Evolutionary conservation across 306 rosid genomes (phyloP).

Genomic region (Vigna trinervia): DNA sequence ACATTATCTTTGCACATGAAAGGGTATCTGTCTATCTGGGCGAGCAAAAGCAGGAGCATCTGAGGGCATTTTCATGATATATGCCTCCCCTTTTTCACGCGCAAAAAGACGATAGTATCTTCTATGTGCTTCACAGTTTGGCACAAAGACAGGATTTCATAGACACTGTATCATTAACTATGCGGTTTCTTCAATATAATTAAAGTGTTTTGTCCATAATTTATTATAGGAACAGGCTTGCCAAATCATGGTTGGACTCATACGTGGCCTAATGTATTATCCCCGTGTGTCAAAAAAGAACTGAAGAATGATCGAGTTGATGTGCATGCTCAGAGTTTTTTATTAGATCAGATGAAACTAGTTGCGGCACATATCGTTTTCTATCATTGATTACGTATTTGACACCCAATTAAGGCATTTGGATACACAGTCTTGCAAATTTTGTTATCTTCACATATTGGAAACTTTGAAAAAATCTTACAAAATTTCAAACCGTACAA

Average conservation of each 20-base stretch:
- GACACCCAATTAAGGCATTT: slow-evolving; percentile 14
- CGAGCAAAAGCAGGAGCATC: slow-evolving; percentile 41
- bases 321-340: not conserved
- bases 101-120: slow-evolving; percentile 22
- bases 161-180: slow-evolving; percentile 21
- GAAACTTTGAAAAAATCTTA: too few relatives aligned
- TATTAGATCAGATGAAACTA: slow-evolving; percentile 22
- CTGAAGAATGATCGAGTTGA: slow-evolving; percentile 6
- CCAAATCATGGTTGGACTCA: slow-evolving; percentile 3
- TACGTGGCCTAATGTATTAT: slow-evolving; percentile 14
- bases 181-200: not conserved
- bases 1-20: slow-evolving; percentile 31
- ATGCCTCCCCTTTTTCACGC: slow-evolving; percentile 42
- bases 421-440: not conserved
- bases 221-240: slow-evolving; percentile 29
- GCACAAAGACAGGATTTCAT: slow-evolving; percentile 8
- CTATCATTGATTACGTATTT: not conserved
- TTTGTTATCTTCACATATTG: not conserved
- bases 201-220: slow-evolving; percentile 24
- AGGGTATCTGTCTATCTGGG: slow-evolving; percentile 39
- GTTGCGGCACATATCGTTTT: slow-evolving; percentile 4
- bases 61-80: slow-evolving; percentile 30
- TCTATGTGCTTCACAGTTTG: slow-evolving; percentile 32
- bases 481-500: too few relatives aligned
- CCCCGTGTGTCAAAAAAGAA: slow-evolving; percentile 26